phyloP scores from a whole-genome alignment of 352 stramenopile genomes.

The Saprolegnia diclina region DNA sequence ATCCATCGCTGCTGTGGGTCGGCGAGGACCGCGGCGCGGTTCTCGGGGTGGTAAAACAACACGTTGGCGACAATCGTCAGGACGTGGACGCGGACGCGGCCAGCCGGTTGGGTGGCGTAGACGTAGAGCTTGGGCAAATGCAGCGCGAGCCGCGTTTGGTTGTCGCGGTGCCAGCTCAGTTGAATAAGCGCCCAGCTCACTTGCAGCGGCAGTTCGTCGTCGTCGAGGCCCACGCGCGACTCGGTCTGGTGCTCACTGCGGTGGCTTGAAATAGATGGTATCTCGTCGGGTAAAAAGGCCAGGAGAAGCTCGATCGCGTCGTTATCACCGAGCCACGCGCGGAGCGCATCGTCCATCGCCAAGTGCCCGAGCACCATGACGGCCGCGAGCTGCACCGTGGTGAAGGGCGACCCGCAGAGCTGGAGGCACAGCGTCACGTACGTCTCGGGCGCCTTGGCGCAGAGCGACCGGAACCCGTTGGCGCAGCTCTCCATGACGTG shows the following conservation, averaged over 20 bases:
- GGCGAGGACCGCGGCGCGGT: slow-evolving; percentile 58
- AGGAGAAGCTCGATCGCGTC: slow-evolving; percentile 11
- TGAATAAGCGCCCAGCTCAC: slow-evolving; percentile 82
- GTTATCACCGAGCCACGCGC: slow-evolving; percentile 1
- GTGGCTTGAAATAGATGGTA: neutral
- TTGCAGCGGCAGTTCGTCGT: slow-evolving; percentile 53
- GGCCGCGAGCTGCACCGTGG: slow-evolving; percentile 11
- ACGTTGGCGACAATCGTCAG: slow-evolving; percentile 75
- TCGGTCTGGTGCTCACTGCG: neutral
- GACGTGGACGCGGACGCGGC: slow-evolving; percentile 48
- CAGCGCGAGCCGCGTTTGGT: slow-evolving; percentile 83
- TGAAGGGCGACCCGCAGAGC: neutral
- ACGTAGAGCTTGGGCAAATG: slow-evolving; percentile 32
- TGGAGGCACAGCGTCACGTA: slow-evolving; percentile 12
- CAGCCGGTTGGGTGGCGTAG: slow-evolving; percentile 1
- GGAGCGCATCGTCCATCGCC: slow-evolving; percentile 5
- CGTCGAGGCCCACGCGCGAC: slow-evolving; percentile 17
- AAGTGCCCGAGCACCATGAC: slow-evolving; percentile 22
- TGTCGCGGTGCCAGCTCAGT: slow-evolving; percentile 83
- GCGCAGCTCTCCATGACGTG: slow-evolving; percentile 12
- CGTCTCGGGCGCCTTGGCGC: neutral
- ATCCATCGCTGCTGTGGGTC: slow-evolving; percentile 47
- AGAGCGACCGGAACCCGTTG: neutral
- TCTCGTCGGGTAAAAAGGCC: neutral
- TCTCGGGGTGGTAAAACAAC: slow-evolving; percentile 89